Base-by-base conservation (phyloP, 2,329 filamentous ascomycete species). In the Cladosporium cucumerinum region DNA sequence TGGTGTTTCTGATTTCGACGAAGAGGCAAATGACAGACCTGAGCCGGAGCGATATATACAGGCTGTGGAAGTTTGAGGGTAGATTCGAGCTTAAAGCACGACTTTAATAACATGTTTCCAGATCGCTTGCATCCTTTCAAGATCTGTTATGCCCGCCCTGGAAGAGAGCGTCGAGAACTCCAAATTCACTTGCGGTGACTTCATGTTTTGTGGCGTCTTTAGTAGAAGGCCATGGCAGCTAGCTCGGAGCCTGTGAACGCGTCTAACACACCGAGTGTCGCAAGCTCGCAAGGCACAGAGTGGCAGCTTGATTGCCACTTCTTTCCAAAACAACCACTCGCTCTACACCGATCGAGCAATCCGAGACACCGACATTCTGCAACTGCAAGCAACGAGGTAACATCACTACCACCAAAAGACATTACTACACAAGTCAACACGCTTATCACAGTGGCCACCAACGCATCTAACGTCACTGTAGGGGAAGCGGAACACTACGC, bases 41-140 rank as follows among this genome's bases (percentile, higher is more conserved):
- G 59, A 61, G 59, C 59, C 59, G 11, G 32, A 61, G 48, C 32
- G 48, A 21, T 39, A 18, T 11, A 34, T n/a, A 12, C 43, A 59
- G 26, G 26, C 28, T 6, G 10, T 59, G 18, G 39, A 48, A 16
- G 34, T 34, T 8, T 59, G 39, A 48, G 3, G 21, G 39, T 7
- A 46, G 10, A 3, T 23, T 3, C 8, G 8, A n/a, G 14, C 34
- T 6, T 10, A n/a, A 43, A n/a, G 6, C 18, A n/a, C n/a, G 8
- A n/a, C 18, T 43, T 16, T 5, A 18, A 16, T 39, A 5, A 18
- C 34, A 34, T 8, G 14, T 3, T 16, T 34, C 32, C 32, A 34
- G 32, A 34, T 12, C 5, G 5, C 34, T 39, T 18, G 34, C 16
- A 39, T 39, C 16, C 5, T 16, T 18, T 2, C 32, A 39, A 39